These are phyloP conservation scores for Phlebiopsis gigantea DNA, from an alignment of 768 basidiomycete species.

Conservation along the genomic window DNA sequence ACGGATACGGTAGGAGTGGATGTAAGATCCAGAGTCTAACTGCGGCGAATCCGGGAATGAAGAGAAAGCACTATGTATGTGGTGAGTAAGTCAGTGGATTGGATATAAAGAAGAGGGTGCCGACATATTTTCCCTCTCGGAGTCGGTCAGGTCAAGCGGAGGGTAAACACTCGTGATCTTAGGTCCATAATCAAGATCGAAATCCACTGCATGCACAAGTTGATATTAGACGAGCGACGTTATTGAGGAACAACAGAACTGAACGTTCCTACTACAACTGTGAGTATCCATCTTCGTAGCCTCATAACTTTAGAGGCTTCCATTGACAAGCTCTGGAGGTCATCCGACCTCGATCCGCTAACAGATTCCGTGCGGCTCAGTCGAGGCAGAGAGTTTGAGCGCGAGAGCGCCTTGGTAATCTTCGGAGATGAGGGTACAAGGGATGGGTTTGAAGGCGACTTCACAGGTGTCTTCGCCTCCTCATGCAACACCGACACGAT, in stretches of 20 bases:
- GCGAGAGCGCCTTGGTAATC: conserved; percentile 26
- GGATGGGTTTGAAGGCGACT: conserved; percentile 31
- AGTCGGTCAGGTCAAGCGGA: conserved; percentile 52
- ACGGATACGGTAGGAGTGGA: conserved; percentile 84
- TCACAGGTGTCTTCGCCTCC: conserved; percentile 19
- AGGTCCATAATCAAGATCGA: conserved; percentile 86
- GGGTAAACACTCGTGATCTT: conserved; percentile 69
- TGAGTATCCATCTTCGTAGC: conserved; percentile 63
- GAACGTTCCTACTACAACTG: conserved; percentile 58
- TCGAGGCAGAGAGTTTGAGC: conserved; percentile 44
- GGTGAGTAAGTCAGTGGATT: conserved; percentile 2
- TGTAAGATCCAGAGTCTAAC: conserved; percentile 78
- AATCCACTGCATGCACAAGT: conserved; percentile 53
- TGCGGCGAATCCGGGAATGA: conserved; percentile 87
- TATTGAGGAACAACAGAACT: not conserved
- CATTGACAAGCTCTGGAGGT: conserved; percentile 37
- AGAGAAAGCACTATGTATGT: conserved; percentile 68
- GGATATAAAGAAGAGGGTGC: conserved; percentile 21
- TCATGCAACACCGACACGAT: conserved; percentile 4
- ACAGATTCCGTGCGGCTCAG: conserved; percentile 23
- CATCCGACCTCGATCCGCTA: conserved; percentile 20
- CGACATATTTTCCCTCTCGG: conserved; percentile 82
- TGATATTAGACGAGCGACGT: not conserved
- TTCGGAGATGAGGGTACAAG: conserved; percentile 14
- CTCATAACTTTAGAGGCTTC: conserved; percentile 40